phyloP scores from a whole-genome alignment of 768 basidiomycete species.

The Boletus bicolor region DNA sequence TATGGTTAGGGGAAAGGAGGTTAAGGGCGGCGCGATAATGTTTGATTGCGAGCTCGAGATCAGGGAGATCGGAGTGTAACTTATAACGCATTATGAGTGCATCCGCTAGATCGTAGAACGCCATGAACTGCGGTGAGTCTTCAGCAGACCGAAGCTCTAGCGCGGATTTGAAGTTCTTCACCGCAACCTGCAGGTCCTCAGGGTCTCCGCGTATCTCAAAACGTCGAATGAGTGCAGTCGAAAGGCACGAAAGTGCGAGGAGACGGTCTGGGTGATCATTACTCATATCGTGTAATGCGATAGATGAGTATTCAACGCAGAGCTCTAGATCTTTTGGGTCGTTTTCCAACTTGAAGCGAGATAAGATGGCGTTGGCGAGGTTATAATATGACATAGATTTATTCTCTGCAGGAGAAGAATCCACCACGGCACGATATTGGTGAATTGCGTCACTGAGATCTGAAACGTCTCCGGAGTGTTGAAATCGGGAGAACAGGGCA shows the following conservation, averaged over 20 bases:
- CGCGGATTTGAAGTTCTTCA: conserved; percentile 22
- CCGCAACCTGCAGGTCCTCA: conserved; percentile 28
- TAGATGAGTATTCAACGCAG: conserved; percentile 20
- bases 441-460: conserved; percentile 25
- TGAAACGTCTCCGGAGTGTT: conserved; percentile 14
- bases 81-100: conserved; percentile 29
- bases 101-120: conserved; percentile 28
- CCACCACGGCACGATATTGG: conserved; percentile 22
- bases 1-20: conserved; percentile 14
- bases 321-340: conserved; percentile 21
- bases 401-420: conserved; percentile 17
- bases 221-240: conserved; percentile 23
- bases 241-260: conserved; percentile 21
- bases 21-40: conserved; percentile 23
- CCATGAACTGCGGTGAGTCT: conserved; percentile 11
- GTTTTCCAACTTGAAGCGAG: conserved; percentile 24
- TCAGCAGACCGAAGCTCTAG: conserved; percentile 17
- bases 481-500: conserved; percentile 28
- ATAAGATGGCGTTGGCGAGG: conserved; percentile 31
- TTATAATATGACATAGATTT: conserved; percentile 24
- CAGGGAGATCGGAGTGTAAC: conserved; percentile 13
- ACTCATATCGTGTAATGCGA: conserved; percentile 17
- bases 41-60: conserved; percentile 29
- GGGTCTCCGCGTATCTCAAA: conserved; percentile 15
- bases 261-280: conserved; percentile 16